Percentiles rank a stretch among this genome's conserved stretches.
phyloP scores from a whole-genome alignment of 352 stramenopile genomes.

The Phytopythium mirpurense region DNA sequence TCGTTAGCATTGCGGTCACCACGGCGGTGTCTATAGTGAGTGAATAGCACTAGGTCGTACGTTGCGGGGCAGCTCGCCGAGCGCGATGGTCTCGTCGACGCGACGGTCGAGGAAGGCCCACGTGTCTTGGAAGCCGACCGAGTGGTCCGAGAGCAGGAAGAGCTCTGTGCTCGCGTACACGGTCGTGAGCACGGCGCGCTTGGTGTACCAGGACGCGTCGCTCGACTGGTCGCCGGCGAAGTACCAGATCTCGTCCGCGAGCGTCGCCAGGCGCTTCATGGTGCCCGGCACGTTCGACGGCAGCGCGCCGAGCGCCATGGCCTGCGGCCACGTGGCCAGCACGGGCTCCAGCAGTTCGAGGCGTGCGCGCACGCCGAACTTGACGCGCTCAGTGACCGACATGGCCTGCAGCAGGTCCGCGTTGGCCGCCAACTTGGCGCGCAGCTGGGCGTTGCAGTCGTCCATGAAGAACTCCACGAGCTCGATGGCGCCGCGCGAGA shows the following conservation, averaged over 20 bases:
- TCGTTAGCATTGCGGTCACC: neutral
- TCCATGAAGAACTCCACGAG: conserved; percentile 87
- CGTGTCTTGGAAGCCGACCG: conserved; percentile 63
- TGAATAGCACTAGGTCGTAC: no score
- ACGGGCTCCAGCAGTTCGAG: conserved; percentile 63
- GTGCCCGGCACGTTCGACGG: conserved; percentile 70
- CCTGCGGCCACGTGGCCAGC: conserved; percentile 60
- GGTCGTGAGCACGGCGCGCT: conserved; percentile 68
- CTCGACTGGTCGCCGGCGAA: conserved; percentile 84
- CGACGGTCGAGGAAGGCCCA: conserved; percentile 82
- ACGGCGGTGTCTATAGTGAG: no score
- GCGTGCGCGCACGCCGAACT: conserved; percentile 68
- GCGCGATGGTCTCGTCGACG: conserved; percentile 74
- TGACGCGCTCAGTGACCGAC: conserved; percentile 73
- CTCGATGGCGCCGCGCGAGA: conserved; percentile 67
- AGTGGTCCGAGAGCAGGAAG: conserved; percentile 82
- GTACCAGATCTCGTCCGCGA: conserved; percentile 86
- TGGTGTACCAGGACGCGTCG: conserved; percentile 83
- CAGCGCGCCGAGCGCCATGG: conserved; percentile 74
- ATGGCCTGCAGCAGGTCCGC: conserved; percentile 60
- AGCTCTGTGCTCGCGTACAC: conserved; percentile 83
- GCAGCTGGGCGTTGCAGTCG: conserved; percentile 50
- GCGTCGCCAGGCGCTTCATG: conserved; percentile 57
- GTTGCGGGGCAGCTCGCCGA: conserved; percentile 76
- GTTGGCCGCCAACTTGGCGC: conserved; percentile 49